These are phyloP conservation scores for Aspergillus sp. DNA, from an alignment of 2,329 filamentous ascomycete species.

Conservation along the genomic window DNA sequence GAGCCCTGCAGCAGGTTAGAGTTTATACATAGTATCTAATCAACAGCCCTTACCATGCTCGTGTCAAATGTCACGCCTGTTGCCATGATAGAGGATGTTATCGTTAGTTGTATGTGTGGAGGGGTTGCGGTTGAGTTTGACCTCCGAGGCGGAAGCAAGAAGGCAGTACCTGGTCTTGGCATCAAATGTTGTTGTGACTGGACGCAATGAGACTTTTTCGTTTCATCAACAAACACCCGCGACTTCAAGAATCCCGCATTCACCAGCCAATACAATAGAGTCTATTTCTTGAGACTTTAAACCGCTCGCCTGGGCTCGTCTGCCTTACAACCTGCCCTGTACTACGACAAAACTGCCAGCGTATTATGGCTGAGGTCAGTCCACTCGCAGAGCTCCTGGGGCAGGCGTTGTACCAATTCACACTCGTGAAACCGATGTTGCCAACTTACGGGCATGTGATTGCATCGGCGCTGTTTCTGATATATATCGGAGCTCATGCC, in stretches of 20 bases:
- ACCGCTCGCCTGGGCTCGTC: no score
- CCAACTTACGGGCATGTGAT: slow-evolving; percentile 63
- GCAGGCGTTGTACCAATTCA: slow-evolving; percentile 46
- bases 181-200: slow-evolving; percentile 11
- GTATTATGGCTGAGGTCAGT: slow-evolving; percentile 35
- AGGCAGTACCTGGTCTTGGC: slow-evolving; percentile 21
- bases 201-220: slow-evolving; percentile 1
- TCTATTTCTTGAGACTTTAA: background rate
- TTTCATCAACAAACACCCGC: slow-evolving; percentile 10
- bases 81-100: slow-evolving; percentile 55
- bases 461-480: slow-evolving; percentile 73
- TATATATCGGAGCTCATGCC: slow-evolving; percentile 82
- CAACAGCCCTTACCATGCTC: slow-evolving; percentile 63
- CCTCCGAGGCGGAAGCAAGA: slow-evolving; percentile 14
- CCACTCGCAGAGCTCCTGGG: slow-evolving; percentile 41
- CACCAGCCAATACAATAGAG: background rate
- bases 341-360: background rate
- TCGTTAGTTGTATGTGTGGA: background rate
- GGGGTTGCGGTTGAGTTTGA: slow-evolving; percentile 9
- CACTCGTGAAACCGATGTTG: slow-evolving; percentile 45
- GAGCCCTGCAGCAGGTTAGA: slow-evolving; percentile 60
- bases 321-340: background rate
- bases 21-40: background rate
- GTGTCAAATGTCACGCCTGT: slow-evolving; percentile 81
- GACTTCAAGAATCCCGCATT: background rate